Base-by-base conservation (phyloP, 192 early-diverging fungal species). In the Radiomyces spectabilis region DNA sequence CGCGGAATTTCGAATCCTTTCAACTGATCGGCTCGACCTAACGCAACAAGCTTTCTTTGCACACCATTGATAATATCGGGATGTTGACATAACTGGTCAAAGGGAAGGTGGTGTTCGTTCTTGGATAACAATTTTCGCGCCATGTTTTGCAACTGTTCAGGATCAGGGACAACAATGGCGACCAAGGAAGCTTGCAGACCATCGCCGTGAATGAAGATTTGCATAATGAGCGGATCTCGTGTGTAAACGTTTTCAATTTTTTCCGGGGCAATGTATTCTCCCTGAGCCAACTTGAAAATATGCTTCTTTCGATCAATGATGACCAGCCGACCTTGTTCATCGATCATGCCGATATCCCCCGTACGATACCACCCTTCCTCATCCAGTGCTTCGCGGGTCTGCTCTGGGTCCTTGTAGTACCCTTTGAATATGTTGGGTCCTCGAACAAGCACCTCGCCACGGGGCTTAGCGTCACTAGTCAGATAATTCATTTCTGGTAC, bases 251-350 rank as follows among this genome's bases (percentile, higher is more conserved):
- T 85, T 60, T 97, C 94, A 22, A 94, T 77, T 61, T 93, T 92
- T 59, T 97, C 94, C 27, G 93, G 92, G 0, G 92, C 89, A 65
- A 97, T 81, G 69, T 93, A 55, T 42, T 39, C 44, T 26, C 53
- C 56, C 41, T 89, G 82, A 24, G 82, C 61, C 18, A 92, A 73
- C 68, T 88, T 88, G 74, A 91, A 87, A 57, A 89, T 84, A 53
- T 85, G 84, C 68, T 87, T 93, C 51, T 83, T 83, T 57, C 91
- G 83, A 64, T 93, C 91, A 58, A 97, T 77, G 57, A 97, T 88
- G 16, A 71, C 73, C 40, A 94, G 55, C n/a, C 78, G 61, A 26
- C 89, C 89, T 42, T 35, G 27, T 29, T 69, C 51, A 15, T 55
- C 40, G 16, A 59, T 49, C 13, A 37, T 27, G 5, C 58, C 64